A percentile compares a stretch with the other conserved stretches of the same genome.
phyloP scores from a whole-genome alignment of 2,329 filamentous ascomycete genomes.

The Dothideomycetes sp. region DNA sequence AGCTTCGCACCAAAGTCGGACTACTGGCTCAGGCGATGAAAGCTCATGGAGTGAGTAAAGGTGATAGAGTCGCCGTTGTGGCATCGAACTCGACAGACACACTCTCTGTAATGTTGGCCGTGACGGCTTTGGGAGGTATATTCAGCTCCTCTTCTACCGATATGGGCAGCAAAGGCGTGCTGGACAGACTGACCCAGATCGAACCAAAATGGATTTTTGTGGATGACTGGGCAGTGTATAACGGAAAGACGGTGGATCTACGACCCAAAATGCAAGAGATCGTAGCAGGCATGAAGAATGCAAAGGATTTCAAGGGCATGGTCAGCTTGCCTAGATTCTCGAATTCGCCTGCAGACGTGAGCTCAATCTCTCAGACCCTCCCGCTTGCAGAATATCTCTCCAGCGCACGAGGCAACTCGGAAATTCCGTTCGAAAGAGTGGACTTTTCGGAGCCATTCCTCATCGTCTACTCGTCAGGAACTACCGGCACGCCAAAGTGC shows the following conservation, averaged over 20 bases:
- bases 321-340: conserved; percentile 60
- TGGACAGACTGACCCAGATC: conserved; percentile 67
- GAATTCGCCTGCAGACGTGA: conserved; percentile 48
- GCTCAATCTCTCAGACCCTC: conserved; percentile 40
- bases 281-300: conserved; percentile 49
- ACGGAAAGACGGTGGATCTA: conserved; percentile 65
- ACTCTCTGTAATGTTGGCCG: conserved; percentile 59
- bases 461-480: conserved; percentile 57
- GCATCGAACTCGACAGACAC: conserved; percentile 69
- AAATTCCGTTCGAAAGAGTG: conserved; percentile 49
- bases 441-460: conserved; percentile 67
- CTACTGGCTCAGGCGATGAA: conserved; percentile 57
- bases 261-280: conserved; percentile 62
- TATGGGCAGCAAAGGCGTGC: conserved; percentile 69
- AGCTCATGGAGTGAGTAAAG: conserved; percentile 54
- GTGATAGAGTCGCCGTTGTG: conserved; percentile 68
- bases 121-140: conserved; percentile 60
- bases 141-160: conserved; percentile 73
- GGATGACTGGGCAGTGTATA: conserved; percentile 72
- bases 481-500: conserved; percentile 75
- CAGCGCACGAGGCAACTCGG: conserved; percentile 29
- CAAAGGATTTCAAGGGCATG: conserved; percentile 50
- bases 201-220: conserved; percentile 73
- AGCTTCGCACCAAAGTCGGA: conserved; percentile 53
- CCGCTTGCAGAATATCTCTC: conserved; percentile 35